Conservation (phyloP, 164 flowering plant genomes). For the Kingdonia uniflora region DNA sequence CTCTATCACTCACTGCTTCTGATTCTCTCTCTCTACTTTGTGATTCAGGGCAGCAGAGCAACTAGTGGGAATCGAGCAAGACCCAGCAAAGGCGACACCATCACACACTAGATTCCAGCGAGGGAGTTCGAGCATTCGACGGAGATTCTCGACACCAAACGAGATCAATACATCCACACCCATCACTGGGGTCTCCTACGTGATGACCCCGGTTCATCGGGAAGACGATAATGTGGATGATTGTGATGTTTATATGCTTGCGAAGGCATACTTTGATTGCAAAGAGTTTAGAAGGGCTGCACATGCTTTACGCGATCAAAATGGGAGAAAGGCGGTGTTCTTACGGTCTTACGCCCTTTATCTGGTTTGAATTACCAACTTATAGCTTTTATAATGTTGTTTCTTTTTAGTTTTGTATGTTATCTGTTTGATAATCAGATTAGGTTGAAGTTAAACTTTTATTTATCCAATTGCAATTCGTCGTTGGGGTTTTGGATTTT, state of each 20-base stretch:
- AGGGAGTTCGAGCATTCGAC: slow-evolving; percentile 75
- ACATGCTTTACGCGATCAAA: slow-evolving; percentile 80
- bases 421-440: too few species aligned
- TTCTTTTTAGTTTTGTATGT: too few species aligned
- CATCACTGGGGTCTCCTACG: slow-evolving; percentile 46
- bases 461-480: too few species aligned
- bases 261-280: slow-evolving; percentile 82
- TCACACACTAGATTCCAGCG: slow-evolving; percentile 74
- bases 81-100: slow-evolving; percentile 74
- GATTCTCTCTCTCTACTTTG: background rate
- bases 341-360: slow-evolving; percentile 86
- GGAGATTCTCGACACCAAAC: slow-evolving; percentile 39
- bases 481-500: too few species aligned
- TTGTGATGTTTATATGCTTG: slow-evolving; percentile 63
- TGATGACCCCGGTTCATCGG: slow-evolving; percentile 48
- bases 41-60: slow-evolving; percentile 87
- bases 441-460: too few species aligned
- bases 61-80: slow-evolving; percentile 75
- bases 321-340: slow-evolving; percentile 71
- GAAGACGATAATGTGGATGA: slow-evolving; percentile 57
- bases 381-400: too few species aligned
- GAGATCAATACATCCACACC: slow-evolving; percentile 49
- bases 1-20: too few species aligned
- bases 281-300: slow-evolving; percentile 85
- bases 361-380: slow-evolving; percentile 72